Evolutionary conservation across 495 filamentous ascomycete species (phyloP).

Genomic region (Amniculicola lignicola): DNA sequence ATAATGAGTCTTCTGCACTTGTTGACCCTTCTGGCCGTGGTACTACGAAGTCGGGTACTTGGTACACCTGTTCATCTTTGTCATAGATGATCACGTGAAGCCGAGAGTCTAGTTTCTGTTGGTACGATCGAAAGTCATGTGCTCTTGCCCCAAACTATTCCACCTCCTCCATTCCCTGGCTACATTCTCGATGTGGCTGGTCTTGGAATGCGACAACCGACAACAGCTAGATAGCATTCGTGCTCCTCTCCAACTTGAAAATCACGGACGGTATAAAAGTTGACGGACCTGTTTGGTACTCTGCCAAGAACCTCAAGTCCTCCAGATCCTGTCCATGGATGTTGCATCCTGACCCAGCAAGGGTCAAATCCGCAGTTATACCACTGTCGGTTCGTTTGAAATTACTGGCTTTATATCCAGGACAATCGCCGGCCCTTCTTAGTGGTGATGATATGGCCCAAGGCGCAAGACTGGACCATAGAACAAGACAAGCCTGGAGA

Average conservation of each 20-base stretch:
- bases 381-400: conserved; percentile 8
- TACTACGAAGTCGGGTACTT: conserved; percentile 24
- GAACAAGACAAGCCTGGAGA: conserved; percentile 7
- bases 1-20: neutral
- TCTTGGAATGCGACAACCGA: too few relatives aligned
- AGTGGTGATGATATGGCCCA: conserved; percentile 10
- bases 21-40: conserved; percentile 15
- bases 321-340: conserved; percentile 28
- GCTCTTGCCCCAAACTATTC: too few relatives aligned
- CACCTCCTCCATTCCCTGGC: too few relatives aligned
- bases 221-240: too few relatives aligned
- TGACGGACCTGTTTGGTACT: conserved; percentile 33
- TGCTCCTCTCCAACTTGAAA: neutral
- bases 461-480: conserved; percentile 7
- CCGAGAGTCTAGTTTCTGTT: conserved; percentile 72
- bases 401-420: conserved; percentile 25
- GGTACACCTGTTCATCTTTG: conserved; percentile 34
- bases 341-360: conserved; percentile 32
- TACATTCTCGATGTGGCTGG: too few relatives aligned
- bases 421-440: conserved; percentile 9
- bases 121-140: too few relatives aligned
- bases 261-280: neutral
- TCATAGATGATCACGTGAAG: conserved; percentile 84
- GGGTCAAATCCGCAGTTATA: conserved; percentile 27
- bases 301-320: conserved; percentile 27